Evolutionary conservation across 2,329 filamentous ascomycete species (phyloP).

Genomic region (Xylogone sp.): DNA sequence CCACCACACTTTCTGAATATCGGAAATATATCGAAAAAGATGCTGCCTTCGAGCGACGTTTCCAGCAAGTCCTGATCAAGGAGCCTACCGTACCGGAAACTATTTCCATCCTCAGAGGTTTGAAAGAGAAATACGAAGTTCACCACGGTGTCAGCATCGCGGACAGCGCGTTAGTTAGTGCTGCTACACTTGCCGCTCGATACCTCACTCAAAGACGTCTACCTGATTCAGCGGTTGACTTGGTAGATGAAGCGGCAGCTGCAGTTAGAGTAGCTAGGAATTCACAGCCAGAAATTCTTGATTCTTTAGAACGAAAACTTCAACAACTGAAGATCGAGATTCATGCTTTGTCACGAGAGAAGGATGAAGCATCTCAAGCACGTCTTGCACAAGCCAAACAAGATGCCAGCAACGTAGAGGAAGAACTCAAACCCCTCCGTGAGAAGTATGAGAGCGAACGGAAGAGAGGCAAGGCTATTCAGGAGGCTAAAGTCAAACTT

Average conservation of each 20-base stretch:
- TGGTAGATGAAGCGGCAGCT: constrained; percentile 93
- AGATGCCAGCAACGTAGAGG: constrained; percentile 90
- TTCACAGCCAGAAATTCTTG: constrained; percentile 92
- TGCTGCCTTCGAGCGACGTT: constrained; percentile 93
- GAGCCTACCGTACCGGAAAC: constrained; percentile 87
- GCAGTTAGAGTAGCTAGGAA: constrained; percentile 95
- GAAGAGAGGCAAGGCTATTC: constrained; percentile 83
- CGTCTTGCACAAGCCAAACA: constrained; percentile 80
- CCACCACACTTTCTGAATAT: constrained; percentile 92
- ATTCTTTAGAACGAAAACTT: constrained; percentile 85
- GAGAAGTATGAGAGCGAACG: constrained; percentile 97
- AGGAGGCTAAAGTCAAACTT: constrained; percentile 91
- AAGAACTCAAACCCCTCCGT: constrained; percentile 85
- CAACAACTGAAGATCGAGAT: constrained; percentile 97
- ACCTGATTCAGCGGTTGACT: constrained; percentile 93
- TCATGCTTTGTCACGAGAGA: constrained; percentile 87
- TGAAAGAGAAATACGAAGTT: constrained; percentile 97
- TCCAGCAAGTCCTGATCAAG: constrained; percentile 97
- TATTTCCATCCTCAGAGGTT: constrained; percentile 93
- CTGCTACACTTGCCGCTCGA: constrained; percentile 86
- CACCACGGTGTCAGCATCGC: constrained; percentile 97
- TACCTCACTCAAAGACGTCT: constrained; percentile 89
- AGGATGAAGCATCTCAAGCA: constrained; percentile 85
- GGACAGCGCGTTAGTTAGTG: constrained; percentile 86
- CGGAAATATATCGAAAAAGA: constrained; percentile 99